Evolutionary conservation across 2,329 filamentous ascomycete genomes (phyloP).

Genomic region (Bipolaris victoriae): DNA sequence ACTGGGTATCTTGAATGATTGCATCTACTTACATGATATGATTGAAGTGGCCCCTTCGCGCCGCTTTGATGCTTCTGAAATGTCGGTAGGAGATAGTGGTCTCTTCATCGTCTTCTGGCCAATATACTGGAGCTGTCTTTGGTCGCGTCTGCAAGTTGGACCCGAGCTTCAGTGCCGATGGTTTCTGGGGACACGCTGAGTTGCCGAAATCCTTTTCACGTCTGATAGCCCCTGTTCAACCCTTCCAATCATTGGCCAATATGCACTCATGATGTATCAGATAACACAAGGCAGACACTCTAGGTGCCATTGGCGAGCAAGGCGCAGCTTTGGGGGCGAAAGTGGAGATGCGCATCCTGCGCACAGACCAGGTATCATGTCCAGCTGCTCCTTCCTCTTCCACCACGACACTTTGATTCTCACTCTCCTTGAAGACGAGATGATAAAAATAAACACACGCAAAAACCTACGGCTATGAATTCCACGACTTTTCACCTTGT

Average conservation of each 20-base stretch:
- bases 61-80: neutral
- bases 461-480: neutral
- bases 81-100: neutral
- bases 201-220: neutral
- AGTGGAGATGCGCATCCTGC: neutral
- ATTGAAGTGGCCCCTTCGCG: neutral
- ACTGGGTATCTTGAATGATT: no score
- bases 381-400: neutral
- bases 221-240: neutral
- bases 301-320: neutral
- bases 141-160: neutral
- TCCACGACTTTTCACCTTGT: slow-evolving; percentile 3
- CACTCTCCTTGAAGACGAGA: neutral
- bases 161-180: neutral
- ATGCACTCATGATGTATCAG: neutral
- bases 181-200: neutral
- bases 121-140: neutral
- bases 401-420: neutral
- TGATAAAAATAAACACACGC: neutral
- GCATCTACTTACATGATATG: neutral
- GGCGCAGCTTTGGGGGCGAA: neutral
- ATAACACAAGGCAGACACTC: neutral
- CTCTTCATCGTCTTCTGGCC: neutral
- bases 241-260: neutral
- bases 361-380: neutral